Base-by-base conservation (phyloP, 2,329 filamentous ascomycete genomes). In the Ophiosphaerella korrae region DNA sequence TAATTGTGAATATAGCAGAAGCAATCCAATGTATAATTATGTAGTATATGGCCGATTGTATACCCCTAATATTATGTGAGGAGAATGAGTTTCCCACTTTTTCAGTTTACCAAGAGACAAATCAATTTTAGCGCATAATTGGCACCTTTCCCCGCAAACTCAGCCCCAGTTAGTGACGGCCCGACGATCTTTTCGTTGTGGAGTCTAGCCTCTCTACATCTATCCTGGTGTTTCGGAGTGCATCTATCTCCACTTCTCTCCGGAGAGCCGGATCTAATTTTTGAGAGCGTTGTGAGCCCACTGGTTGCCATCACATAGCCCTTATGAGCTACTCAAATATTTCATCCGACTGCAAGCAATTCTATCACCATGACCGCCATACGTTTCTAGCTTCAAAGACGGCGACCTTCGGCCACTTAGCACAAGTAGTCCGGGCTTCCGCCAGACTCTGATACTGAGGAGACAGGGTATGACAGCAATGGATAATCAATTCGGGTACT, bases 111-210 rank as follows among this genome's bases (percentile, higher is more conserved):
- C 2, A 21, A 21, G 26, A 23, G 21, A 41, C 13, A 24, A 24
- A 26, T 24, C 34, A 35, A 18, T 16, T 43, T 36, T 16, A 16
- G 18, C 34, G 32, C 32, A 24, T 35, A 31, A 23, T 31, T 52
- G 42, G 60, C 50, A 59, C 48, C 43, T 41, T 68, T 67, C 67
- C 67, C 67, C 67, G 66, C 67, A 70, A 67, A 59, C 39, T 53
- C 53, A 46, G 57, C 53, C 41, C 50, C 26, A 29, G 57, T 50
- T 53, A 54, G 51, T 53, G 52, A 54, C 52, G 59, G 59, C 29
- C 52, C 53, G 63, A 66, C 53, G 52, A 58, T 56, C 55, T 38
- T 45, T 48, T 57, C 57, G 52, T 53, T 46, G 42, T 49, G 52
- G 40, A 54, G 42, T 57, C 63, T 58, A 48, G 58, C 52, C 62